These are phyloP conservation scores for Clonostachys solani DNA, from an alignment of 2,329 filamentous ascomycete genomes.

Conservation along the genomic window DNA sequence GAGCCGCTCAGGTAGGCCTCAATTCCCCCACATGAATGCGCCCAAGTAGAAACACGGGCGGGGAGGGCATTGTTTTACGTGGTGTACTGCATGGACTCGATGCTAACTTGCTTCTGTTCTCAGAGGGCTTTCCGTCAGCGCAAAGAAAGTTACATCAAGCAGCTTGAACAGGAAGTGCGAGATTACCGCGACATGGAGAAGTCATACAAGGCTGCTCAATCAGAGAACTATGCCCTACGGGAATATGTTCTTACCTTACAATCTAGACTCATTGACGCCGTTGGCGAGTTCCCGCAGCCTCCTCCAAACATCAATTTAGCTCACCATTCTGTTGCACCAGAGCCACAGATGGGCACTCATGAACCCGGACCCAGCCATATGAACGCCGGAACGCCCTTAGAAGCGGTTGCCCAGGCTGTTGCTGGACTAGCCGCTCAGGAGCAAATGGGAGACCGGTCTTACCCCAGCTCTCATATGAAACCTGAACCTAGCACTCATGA, in stretches of 20 bases:
- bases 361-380: background rate
- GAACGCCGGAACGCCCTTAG: constrained; percentile 30
- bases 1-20: constrained; percentile 82
- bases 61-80: no score
- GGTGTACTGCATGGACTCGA: background rate
- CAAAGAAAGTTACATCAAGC: constrained; percentile 98
- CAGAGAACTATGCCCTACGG: constrained; percentile 84
- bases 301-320: constrained; percentile 72
- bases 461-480: background rate
- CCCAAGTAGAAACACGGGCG: no score
- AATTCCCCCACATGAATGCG: background rate
- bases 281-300: constrained; percentile 79
- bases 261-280: constrained; percentile 75
- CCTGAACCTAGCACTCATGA: constrained; percentile 22
- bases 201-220: constrained; percentile 74
- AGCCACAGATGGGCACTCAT: constrained; percentile 9
- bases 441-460: constrained; percentile 28
- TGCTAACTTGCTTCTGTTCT: background rate
- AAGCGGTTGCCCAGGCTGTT: constrained; percentile 46
- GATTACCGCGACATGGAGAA: constrained; percentile 73
- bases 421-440: constrained; percentile 36
- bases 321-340: constrained; percentile 1
- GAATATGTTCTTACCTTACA: constrained; percentile 93
- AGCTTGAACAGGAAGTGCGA: constrained; percentile 89
- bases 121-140: constrained; percentile 95